Percentiles rank a stretch among this genome's conserved stretches.
phyloP scores from a whole-genome alignment of 768 basidiomycete species.

The Mycena galericulata region DNA sequence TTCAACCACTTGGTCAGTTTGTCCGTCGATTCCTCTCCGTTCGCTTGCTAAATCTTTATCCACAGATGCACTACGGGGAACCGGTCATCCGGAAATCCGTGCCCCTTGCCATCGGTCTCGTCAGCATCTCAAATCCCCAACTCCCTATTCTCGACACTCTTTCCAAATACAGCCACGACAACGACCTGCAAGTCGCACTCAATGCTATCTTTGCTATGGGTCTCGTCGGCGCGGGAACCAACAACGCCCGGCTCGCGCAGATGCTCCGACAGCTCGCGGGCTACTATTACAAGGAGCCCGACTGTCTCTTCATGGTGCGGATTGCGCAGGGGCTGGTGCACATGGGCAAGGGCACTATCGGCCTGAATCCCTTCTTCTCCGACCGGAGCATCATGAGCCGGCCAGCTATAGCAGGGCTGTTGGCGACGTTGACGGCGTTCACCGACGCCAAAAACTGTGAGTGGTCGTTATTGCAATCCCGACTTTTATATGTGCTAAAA shows the following conservation, averaged over 20 bases:
- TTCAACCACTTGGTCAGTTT: constrained; percentile 93
- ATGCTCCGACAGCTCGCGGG: constrained; percentile 97
- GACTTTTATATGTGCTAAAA: background rate
- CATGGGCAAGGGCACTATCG: constrained; percentile 99
- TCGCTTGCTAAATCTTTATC: constrained; percentile 33
- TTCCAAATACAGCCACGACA: constrained; percentile 99
- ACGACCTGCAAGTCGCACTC: constrained; percentile 94
- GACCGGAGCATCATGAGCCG: constrained; percentile 92
- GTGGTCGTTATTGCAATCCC: constrained; percentile 45
- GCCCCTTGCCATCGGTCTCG: constrained; percentile 93
- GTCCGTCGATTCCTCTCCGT: background rate
- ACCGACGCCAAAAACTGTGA: constrained; percentile 94
- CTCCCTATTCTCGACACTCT: constrained; percentile 95
- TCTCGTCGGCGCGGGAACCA: constrained; percentile 97
- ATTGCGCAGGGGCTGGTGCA: constrained; percentile 97
- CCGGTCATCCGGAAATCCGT: constrained; percentile 92
- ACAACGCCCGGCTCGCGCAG: constrained; percentile 96
- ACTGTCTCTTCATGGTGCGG: constrained; percentile 96
- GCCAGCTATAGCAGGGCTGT: constrained; percentile 88
- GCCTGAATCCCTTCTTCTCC: constrained; percentile 95
- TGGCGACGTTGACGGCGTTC: constrained; percentile 91
- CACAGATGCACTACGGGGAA: constrained; percentile 99
- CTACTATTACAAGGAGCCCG: constrained; percentile 98
- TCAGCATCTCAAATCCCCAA: constrained; percentile 96
- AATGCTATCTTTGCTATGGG: constrained; percentile 99